phyloP scores from a whole-genome alignment of 345 rosid genomes.

The Murraya koenigii region DNA sequence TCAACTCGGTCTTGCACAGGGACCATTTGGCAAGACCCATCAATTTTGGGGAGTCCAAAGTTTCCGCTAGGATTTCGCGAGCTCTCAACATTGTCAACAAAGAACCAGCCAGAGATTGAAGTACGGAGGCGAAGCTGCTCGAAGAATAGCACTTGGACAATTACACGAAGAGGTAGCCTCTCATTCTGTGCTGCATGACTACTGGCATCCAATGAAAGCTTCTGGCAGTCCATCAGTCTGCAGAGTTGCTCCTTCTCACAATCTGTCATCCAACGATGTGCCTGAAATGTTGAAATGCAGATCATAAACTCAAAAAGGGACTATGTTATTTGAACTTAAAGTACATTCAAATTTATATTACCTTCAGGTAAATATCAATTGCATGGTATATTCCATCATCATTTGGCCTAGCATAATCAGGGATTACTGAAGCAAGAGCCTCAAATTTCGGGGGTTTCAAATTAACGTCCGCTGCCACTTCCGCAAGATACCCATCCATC shows the following conservation, averaged over 20 bases:
- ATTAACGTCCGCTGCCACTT: conserved; percentile 71
- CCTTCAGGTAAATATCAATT: conserved; percentile 73
- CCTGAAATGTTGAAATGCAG: conserved; percentile 36
- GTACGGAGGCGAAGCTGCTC: conserved; percentile 75
- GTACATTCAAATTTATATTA: conserved; percentile 15
- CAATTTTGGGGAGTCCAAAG: conserved; percentile 26
- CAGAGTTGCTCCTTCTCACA: conserved; percentile 72
- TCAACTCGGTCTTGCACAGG: conserved; percentile 13
- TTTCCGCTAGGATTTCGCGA: conserved; percentile 37
- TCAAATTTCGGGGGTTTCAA: conserved; percentile 58
- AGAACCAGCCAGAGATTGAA: conserved; percentile 72
- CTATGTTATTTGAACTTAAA: not conserved
- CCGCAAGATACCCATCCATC: conserved; percentile 64
- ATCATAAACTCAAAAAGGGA: not conserved
- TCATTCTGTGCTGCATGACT: conserved; percentile 87
- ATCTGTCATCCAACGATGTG: conserved; percentile 80
- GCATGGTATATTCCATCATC: conserved; percentile 79
- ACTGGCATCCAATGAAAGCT: conserved; percentile 81
- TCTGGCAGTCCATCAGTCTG: conserved; percentile 79
- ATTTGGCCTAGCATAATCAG: conserved; percentile 63
- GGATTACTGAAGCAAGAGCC: conserved; percentile 57
- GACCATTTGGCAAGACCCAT: conserved; percentile 17
- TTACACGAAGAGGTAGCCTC: conserved; percentile 73
- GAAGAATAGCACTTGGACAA: conserved; percentile 75
- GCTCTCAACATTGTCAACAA: conserved; percentile 55